Base-by-base conservation (phyloP, 2,329 filamentous ascomycete genomes). In the Paecilomyces sp. region DNA sequence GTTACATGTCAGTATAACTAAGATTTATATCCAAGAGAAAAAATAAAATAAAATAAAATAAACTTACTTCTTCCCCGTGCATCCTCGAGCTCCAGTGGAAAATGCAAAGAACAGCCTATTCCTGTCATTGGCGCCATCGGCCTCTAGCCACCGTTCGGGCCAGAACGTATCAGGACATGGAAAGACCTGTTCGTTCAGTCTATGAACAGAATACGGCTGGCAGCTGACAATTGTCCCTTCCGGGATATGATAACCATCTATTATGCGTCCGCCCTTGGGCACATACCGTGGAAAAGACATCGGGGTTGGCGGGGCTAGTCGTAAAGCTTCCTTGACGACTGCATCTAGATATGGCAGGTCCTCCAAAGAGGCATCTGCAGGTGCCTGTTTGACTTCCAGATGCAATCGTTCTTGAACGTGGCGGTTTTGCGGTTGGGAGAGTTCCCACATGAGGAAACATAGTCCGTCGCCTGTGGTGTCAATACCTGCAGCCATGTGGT, bases 401-500 rank as follows among this genome's bases (percentile, higher is more conserved):
- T 79, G 77, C 3, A 89, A 76, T 2, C 72, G 75, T 11, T 74
- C 68, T 70, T 89, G 87, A 55, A 83, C 76, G 2, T 69, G 60
- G 1, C 76, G 65, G 3, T 82, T 86, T 7, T 79, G 72, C 1
- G 85, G 83, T 63, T 84, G 83, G 1, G 87, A 90, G 2, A 90
- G 77, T 68, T 89, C 83, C 81, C 86, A 87, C 83, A 90, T 87
- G 12, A 90, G 76, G 67, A 89, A 89, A 67, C 86, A 89, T 0
- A 90, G 76, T 0, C 80, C 85, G 64, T 90, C 87, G 15, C 87
- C 86, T 0, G 87, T 89, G 0, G 88, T 90, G 65, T 90, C 87
- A 61, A 90, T 88, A 0, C 87, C 88, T 0, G 87, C 87, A 0
- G 83, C 85, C 83, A 90, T 85, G 70, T 90, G 87, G 65, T 90